Evolutionary conservation across 495 filamentous ascomycete species (phyloP), one percentile per base, ranked within the genome.

Genomic region (Penicillium cataractarum): DNA sequence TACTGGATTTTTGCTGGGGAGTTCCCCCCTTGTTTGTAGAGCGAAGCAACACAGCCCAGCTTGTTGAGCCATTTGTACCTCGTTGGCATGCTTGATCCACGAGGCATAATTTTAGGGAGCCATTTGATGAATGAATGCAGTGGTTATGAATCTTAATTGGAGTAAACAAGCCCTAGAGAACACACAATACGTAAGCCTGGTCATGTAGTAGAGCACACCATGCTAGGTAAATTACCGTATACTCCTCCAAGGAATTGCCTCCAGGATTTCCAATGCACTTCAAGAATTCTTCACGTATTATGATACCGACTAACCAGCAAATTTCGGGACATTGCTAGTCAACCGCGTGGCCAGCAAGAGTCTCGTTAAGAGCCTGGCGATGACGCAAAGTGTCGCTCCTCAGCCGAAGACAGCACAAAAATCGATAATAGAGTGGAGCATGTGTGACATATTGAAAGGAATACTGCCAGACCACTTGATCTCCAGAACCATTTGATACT

Each of bases 1-100:
- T 63, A 61, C 6, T 55, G 58, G 54, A 56, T 42, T 42, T 61
- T 67, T 68, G 42, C 63, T 71, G 65, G 39, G 55, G 57, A 57
- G n/a, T 65, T 55, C 51, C 44, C 44, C 40, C 19, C 48, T 52
- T 67, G 53, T 65, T 56, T 63, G 67, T 68, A 56, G 58, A 63
- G 57, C 65, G 56, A 55, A 61, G 61, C 57, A 42, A 50, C 27
- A 42, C 58, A 58, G 49, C 65, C 55, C 29, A 58, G 39, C 42
- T 57, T 49, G 58, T 39, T 39, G 35, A 39, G 60, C 35, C 51
- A 17, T 26, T n/a, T n/a, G 29, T 12, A 13, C 37, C 42, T 24
- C 42, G 15, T 24, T 37, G 50, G 17, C 22, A 52, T 27, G 35
- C n/a, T 19, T 13, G 44, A 42, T 51, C 40, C 29, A 42, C 52